Conservation (phyloP, 768 basidiomycete species). For the Phanerochaete carnosa region DNA sequence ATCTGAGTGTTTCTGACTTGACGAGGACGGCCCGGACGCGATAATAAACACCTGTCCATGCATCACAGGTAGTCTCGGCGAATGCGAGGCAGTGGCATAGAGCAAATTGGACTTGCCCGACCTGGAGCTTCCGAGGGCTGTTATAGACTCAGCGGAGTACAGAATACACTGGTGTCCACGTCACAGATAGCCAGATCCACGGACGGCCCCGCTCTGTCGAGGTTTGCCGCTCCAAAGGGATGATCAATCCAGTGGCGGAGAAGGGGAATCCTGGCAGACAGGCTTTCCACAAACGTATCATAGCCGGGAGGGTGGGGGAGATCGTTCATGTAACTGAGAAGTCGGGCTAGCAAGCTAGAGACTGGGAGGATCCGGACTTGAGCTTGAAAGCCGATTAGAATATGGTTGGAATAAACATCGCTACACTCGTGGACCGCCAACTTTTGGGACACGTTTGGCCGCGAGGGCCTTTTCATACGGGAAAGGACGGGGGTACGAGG, state of each 20-base stretch:
- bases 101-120: conserved; percentile 4
- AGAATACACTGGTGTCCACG: neutral
- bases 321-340: no score
- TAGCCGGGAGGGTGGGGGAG: neutral
- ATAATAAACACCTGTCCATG: neutral
- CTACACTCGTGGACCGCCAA: no score
- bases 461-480: no score
- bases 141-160: neutral
- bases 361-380: no score
- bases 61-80: neutral
- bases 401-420: no score
- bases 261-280: neutral
- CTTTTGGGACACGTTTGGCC: no score
- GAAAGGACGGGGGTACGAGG: no score
- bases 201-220: neutral
- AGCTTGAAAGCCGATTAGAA: no score
- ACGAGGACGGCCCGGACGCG: neutral
- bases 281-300: neutral
- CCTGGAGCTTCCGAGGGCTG: neutral
- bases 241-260: neutral
- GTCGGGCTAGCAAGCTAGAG: no score
- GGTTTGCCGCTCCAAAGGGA: neutral
- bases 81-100: neutral
- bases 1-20: neutral
- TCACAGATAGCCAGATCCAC: neutral